Evolutionary conservation across 23 red algal genomes (phyloP).

Genomic region (Gracilaria gracilis): DNA sequence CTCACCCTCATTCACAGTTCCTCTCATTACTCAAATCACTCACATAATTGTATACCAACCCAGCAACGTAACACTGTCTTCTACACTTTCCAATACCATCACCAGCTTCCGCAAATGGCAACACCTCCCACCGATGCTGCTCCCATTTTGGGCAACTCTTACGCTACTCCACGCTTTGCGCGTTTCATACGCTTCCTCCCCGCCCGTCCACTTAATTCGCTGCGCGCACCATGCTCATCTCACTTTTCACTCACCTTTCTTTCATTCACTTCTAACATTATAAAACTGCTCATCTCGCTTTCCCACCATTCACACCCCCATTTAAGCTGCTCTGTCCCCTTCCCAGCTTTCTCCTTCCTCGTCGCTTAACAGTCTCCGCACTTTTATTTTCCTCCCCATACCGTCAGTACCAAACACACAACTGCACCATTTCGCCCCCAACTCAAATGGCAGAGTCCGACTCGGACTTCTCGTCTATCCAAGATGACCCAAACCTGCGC

Average conservation of each 20-base stretch:
- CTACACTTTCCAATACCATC: not conserved
- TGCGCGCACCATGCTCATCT: not conserved
- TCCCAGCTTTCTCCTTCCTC: not conserved
- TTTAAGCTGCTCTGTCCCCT: not conserved
- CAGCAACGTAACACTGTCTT: not conserved
- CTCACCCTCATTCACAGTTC: not conserved
- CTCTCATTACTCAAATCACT: not conserved
- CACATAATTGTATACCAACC: not conserved
- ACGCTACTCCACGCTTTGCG: not conserved
- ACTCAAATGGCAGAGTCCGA: conserved; percentile 36
- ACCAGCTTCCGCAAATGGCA: not conserved
- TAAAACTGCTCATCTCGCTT: not conserved
- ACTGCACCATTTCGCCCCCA: not conserved
- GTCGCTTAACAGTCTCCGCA: not conserved
- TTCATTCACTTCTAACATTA: not conserved
- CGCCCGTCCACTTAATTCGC: not conserved
- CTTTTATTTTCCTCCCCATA: not conserved
- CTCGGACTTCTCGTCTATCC: conserved; percentile 60
- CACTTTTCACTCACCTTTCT: not conserved
- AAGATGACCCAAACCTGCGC: conserved; percentile 8
- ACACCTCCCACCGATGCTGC: not conserved
- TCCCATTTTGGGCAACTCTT: not conserved
- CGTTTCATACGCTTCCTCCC: not conserved
- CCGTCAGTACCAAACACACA: not conserved
- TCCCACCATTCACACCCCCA: not conserved